Conservation (phyloP, 495 filamentous ascomycete genomes). For the Melanomma pulvis-pyrius region DNA sequence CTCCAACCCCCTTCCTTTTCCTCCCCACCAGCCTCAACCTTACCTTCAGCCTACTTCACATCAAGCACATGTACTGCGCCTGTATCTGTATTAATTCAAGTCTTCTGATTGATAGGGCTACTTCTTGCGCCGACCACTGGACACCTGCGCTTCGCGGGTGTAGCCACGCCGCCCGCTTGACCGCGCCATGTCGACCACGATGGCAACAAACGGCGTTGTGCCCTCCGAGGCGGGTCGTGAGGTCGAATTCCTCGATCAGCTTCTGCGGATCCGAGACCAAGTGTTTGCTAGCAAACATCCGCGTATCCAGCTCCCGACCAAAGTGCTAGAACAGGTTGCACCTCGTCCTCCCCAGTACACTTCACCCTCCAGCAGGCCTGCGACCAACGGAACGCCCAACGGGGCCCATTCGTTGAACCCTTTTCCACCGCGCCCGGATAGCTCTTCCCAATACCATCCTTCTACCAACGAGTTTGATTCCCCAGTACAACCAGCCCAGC, state of each 20-base stretch:
- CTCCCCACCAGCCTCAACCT: not conserved
- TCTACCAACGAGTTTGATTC: conserved; percentile 41
- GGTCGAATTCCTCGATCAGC: conserved; percentile 62
- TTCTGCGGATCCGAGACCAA: conserved; percentile 74
- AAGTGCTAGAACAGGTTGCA: conserved; percentile 58
- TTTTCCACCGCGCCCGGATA: conserved; percentile 27
- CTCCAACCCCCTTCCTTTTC: conserved; percentile 17
- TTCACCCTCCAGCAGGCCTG: conserved; percentile 16
- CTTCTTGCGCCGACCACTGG: not conserved
- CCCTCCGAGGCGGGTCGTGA: conserved; percentile 34
- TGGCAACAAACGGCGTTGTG: conserved; percentile 25
- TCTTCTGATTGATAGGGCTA: conserved; percentile 9
- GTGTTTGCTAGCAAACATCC: conserved; percentile 75
- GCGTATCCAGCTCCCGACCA: conserved; percentile 67
- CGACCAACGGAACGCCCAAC: conserved; percentile 38
- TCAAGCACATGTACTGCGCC: not conserved
- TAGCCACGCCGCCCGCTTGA: not conserved
- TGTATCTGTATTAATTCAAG: conserved; percentile 13
- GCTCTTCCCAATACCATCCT: conserved; percentile 26
- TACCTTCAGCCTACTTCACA: not conserved
- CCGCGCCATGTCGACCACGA: conserved; percentile 25
- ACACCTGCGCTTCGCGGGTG: not conserved
- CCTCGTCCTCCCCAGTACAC: conserved; percentile 35
- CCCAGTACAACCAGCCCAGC: conserved; percentile 16
- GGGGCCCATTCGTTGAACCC: conserved; percentile 14